Evolutionary conservation across 768 basidiomycete species (phyloP).

Genomic region (Omphalotus guepiniiformis): DNA sequence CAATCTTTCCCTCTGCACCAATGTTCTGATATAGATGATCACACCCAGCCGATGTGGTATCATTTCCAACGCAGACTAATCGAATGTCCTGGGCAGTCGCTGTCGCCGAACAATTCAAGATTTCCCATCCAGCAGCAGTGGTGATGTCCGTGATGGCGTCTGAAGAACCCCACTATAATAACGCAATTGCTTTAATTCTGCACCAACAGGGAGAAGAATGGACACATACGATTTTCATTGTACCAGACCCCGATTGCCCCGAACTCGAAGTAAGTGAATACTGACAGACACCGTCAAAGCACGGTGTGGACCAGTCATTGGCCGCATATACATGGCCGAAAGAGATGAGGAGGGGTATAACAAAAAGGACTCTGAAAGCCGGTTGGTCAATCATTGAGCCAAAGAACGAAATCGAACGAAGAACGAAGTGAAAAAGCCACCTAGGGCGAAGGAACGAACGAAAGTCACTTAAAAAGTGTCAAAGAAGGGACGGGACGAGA

Average conservation of each 20-base stretch:
- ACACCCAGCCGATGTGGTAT: constrained; percentile 20
- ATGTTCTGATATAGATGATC: constrained; percentile 24
- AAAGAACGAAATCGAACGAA: background rate
- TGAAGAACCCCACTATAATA: constrained; percentile 13
- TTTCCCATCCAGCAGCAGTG: constrained; percentile 33
- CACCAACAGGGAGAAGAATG: background rate
- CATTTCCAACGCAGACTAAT: constrained; percentile 20
- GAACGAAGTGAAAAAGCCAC: background rate
- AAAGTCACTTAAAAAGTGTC: background rate
- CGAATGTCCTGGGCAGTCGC: constrained; percentile 27
- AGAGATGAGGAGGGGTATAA: background rate
- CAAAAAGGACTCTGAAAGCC: background rate
- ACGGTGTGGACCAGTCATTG: constrained; percentile 22
- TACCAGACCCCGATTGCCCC: constrained; percentile 11
- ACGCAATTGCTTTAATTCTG: background rate
- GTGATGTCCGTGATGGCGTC: constrained; percentile 21
- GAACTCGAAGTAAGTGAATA: constrained; percentile 16
- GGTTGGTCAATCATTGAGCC: background rate
- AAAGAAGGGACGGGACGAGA: constrained; percentile 2
- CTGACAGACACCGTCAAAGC: constrained; percentile 20
- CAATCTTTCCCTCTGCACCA: constrained; percentile 29
- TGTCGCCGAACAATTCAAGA: constrained; percentile 28
- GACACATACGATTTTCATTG: constrained; percentile 14
- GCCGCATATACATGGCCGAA: background rate
- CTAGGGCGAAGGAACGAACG: background rate